Percentiles rank a stretch among this genome's conserved stretches.
These are phyloP conservation scores for Cadophora gregata DNA, from an alignment of 2,329 filamentous ascomycete genomes.

Conservation along the genomic window DNA sequence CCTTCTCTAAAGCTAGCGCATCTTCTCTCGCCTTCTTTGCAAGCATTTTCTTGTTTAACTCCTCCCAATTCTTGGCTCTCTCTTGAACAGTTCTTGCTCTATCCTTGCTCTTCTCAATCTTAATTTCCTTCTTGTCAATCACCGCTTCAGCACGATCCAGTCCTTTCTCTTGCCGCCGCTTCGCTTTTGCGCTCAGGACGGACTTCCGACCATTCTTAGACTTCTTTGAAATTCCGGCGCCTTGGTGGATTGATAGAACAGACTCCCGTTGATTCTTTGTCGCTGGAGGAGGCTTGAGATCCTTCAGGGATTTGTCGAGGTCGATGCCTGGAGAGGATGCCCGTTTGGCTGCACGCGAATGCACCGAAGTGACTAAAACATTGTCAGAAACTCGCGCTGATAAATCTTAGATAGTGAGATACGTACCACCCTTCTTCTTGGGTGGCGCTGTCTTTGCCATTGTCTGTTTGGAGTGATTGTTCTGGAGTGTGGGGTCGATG, in stretches of 20 bases:
- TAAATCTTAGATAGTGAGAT: neutral
- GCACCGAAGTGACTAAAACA: conserved; percentile 58
- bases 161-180: conserved; percentile 61
- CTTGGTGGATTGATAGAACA: conserved; percentile 71
- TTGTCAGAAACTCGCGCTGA: conserved; percentile 12
- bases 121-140: conserved; percentile 62
- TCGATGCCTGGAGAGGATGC: conserved; percentile 73
- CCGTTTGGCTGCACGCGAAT: conserved; percentile 77
- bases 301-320: conserved; percentile 74
- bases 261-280: conserved; percentile 62
- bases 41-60: conserved; percentile 56
- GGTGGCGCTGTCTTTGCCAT: conserved; percentile 45
- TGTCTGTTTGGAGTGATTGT: conserved; percentile 24
- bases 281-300: conserved; percentile 57
- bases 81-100: conserved; percentile 54
- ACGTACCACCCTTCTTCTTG: conserved; percentile 43
- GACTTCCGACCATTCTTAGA: conserved; percentile 60
- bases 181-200: conserved; percentile 60
- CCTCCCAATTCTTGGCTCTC: conserved; percentile 62
- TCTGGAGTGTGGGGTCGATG: conserved; percentile 20
- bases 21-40: conserved; percentile 39
- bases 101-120: conserved; percentile 60
- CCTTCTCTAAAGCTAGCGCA: conserved; percentile 35
- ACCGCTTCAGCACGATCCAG: conserved; percentile 65
- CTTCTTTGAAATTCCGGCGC: conserved; percentile 72